Evolutionary conservation across 257 asterid species (phyloP), one percentile per base, ranked within the genome.

Genomic region (Lithospermum erythrorhizon): DNA sequence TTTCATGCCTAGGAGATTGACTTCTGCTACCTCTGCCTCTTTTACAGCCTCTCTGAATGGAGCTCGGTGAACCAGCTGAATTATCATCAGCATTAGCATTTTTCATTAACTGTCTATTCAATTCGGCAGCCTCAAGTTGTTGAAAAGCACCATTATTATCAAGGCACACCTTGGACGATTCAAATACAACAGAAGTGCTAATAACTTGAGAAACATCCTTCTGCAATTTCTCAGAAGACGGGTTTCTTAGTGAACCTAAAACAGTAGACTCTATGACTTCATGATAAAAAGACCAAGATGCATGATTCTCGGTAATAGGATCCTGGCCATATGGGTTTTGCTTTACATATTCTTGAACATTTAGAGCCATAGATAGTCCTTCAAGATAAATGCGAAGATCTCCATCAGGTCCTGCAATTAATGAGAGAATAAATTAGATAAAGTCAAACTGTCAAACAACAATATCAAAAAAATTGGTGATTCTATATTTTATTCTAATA

Each of bases 11-110:
- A 53, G 96, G 96, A 58, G 98, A 85, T 29, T 69, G 87, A 72
- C 95, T 89, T 79, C 90, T 84, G 75, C 84, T 76, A 73, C 90
- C 84, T 75, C 85, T 75, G 68, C 70, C 77, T 81, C 87, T 81
- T 78, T 81, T 85, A 55, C 76, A 62, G 64, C 24, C 82, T 62
- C 80, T 76, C 72, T 73, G 68, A 30, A 55, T 73, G 65, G 70
- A 72, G 68, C 58, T 77, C 30, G 86, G 82, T 13, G 94, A 83
- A 72, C 76, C 83, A 70, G 79, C 78, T 49, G 77, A 53, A 65
- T 87, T 95, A 62, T 95, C 83, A 67, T 83, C 95, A 35, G 45
- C 45, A 3, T 27, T 27, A 6, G 30, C 30, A 35, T 4, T 35
- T 35, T 35, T 13, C 45, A 35, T 35, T 10, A 35, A 5, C 13